Conservation (phyloP, 352 stramenopile species). For the Aphanomyces astaci region DNA sequence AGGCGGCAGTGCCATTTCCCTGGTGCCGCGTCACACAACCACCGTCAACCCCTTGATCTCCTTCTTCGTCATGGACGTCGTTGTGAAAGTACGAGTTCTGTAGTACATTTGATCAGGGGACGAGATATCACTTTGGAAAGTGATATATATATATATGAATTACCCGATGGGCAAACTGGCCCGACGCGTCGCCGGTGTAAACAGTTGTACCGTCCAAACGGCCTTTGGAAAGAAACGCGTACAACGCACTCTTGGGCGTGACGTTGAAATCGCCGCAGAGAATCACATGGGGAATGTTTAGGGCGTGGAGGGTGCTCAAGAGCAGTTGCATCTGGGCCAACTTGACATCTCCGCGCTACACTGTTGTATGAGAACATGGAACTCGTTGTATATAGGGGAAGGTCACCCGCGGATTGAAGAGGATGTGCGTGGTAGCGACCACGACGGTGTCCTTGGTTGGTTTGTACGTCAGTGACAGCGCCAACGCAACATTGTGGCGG, state of each 20-base stretch:
- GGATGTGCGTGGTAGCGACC: slow-evolving; percentile 55
- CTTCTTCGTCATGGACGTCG: slow-evolving; percentile 18
- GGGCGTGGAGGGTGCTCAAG: slow-evolving; percentile 30
- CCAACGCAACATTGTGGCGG: slow-evolving; percentile 51
- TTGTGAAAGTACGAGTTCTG: slow-evolving; percentile 19
- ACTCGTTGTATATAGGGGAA: neutral
- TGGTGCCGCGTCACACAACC: no score
- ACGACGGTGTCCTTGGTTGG: slow-evolving; percentile 29
- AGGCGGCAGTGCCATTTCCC: slow-evolving; percentile 34
- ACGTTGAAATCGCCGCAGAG: slow-evolving; percentile 67
- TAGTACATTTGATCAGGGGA: neutral
- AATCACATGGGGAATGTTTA: slow-evolving; percentile 34
- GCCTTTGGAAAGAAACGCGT: slow-evolving; percentile 47
- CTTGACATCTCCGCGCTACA: slow-evolving; percentile 57
- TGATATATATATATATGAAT: neutral
- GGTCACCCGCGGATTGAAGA: slow-evolving; percentile 61
- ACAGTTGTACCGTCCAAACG: slow-evolving; percentile 32
- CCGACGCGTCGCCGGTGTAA: neutral
- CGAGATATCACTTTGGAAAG: neutral
- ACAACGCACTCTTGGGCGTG: slow-evolving; percentile 50
- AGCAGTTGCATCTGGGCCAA: slow-evolving; percentile 50
- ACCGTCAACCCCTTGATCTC: slow-evolving; percentile 26
- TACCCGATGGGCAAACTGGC: neutral
- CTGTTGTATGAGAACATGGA: neutral
- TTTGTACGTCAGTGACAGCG: slow-evolving; percentile 36